Evolutionary conservation across 331 rosid species (phyloP).

Genomic region (Cydonia oblonga): DNA sequence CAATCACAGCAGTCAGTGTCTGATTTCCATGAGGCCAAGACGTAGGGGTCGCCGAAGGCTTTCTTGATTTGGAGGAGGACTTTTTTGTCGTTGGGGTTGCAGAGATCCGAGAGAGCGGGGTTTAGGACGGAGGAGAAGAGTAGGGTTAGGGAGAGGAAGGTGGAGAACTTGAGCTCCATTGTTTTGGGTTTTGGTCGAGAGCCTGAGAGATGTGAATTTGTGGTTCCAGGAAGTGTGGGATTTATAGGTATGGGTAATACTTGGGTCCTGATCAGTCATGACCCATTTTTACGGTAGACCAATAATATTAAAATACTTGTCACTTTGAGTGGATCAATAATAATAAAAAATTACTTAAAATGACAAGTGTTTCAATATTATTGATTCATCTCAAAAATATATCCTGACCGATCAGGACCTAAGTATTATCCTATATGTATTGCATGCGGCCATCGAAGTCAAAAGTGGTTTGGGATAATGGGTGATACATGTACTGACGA

Average conservation of each 20-base stretch:
- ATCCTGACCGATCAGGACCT: no score
- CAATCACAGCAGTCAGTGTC: constrained; percentile 48
- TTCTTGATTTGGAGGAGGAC: constrained; percentile 42
- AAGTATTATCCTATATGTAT: no score
- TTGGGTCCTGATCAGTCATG: no score
- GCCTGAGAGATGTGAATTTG: not conserved
- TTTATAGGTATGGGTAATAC: not conserved
- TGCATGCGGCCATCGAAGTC: not conserved
- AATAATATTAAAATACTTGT: no score
- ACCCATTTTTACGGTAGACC: no score
- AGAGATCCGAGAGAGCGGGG: constrained; percentile 29
- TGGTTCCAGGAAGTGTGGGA: not conserved
- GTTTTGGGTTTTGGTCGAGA: not conserved
- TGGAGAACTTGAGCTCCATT: not conserved
- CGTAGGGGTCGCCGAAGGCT: constrained; percentile 48
- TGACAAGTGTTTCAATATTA: no score
- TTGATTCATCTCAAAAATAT: no score
- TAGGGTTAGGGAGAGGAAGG: constrained; percentile 3
- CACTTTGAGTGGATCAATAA: no score
- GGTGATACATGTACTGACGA: not conserved
- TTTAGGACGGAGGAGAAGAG: constrained; percentile 4
- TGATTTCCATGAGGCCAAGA: constrained; percentile 49
- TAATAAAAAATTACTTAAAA: no score
- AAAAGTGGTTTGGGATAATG: not conserved
- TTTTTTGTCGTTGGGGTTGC: constrained; percentile 46